These are phyloP conservation scores for Xylaria acuta DNA, from an alignment of 495 filamentous ascomycete genomes.

Conservation along the genomic window DNA sequence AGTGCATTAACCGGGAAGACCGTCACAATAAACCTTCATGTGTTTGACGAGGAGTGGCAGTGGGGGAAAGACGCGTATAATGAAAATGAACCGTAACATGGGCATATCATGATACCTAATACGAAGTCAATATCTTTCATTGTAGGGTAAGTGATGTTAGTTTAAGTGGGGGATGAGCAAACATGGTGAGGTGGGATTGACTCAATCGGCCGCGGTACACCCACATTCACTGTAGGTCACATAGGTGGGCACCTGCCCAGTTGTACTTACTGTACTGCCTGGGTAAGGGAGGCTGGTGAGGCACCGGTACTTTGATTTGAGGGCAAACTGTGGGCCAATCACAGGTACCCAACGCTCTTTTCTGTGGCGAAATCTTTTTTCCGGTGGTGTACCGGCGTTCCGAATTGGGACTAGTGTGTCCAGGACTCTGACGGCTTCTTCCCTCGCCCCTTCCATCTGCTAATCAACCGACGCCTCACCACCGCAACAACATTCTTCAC, in stretches of 20 bases:
- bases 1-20: neutral
- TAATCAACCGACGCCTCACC: conserved; percentile 21
- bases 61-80: neutral
- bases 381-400: conserved; percentile 27
- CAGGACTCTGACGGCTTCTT: conserved; percentile 24
- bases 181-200: no score
- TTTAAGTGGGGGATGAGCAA: neutral
- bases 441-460: conserved; percentile 19
- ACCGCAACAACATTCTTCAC: conserved; percentile 27
- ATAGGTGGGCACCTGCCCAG: no score
- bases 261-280: no score
- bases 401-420: conserved; percentile 32
- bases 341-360: conserved; percentile 9
- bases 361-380: conserved; percentile 36
- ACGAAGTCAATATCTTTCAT: neutral
- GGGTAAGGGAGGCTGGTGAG: neutral
- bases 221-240: no score
- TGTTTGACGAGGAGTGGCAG: neutral
- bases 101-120: neutral
- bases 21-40: neutral
- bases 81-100: neutral
- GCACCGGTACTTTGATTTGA: neutral
- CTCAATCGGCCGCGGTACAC: no score
- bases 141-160: neutral
- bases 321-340: neutral